phyloP scores from a whole-genome alignment of 129 eudicot genomes.

The Gnaphalium uliginosum region DNA sequence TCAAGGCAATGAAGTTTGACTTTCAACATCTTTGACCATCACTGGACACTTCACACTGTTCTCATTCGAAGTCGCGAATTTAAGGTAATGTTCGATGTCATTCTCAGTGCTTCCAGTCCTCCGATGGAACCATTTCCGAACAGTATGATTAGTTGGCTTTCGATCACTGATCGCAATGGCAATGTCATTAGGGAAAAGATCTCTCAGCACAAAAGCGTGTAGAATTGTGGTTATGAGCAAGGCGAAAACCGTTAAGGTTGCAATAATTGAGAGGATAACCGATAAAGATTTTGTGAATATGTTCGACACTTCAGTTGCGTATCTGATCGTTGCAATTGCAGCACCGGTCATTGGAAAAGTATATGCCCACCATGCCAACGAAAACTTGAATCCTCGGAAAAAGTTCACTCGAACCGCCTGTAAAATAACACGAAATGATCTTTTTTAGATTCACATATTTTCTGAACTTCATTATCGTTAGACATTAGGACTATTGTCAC shows the following conservation, averaged over 20 bases:
- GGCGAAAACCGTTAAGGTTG: slow-evolving; percentile 57
- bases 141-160: slow-evolving; percentile 34
- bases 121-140: slow-evolving; percentile 58
- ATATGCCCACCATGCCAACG: slow-evolving; percentile 97
- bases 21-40: slow-evolving; percentile 27
- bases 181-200: slow-evolving; percentile 85
- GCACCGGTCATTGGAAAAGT: slow-evolving; percentile 97
- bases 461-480: too few species aligned
- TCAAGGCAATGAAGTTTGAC: slow-evolving; percentile 28
- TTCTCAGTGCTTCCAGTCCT: slow-evolving; percentile 48
- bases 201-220: slow-evolving; percentile 65
- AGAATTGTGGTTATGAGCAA: slow-evolving; percentile 58
- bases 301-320: slow-evolving; percentile 60
- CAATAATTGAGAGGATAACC: slow-evolving; percentile 36
- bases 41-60: slow-evolving; percentile 17
- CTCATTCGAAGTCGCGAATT: slow-evolving; percentile 37
- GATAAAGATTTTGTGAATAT: slow-evolving; percentile 44
- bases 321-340: slow-evolving; percentile 69
- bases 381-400: slow-evolving; percentile 85
- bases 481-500: too few species aligned
- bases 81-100: slow-evolving; percentile 52
- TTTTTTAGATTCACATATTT: background rate
- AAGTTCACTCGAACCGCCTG: slow-evolving; percentile 86
- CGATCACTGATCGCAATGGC: slow-evolving; percentile 76
- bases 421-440: background rate